Evolutionary conservation across 345 rosid species (phyloP), one percentile per base, ranked within the genome.

Genomic region (Camelina sativa): DNA sequence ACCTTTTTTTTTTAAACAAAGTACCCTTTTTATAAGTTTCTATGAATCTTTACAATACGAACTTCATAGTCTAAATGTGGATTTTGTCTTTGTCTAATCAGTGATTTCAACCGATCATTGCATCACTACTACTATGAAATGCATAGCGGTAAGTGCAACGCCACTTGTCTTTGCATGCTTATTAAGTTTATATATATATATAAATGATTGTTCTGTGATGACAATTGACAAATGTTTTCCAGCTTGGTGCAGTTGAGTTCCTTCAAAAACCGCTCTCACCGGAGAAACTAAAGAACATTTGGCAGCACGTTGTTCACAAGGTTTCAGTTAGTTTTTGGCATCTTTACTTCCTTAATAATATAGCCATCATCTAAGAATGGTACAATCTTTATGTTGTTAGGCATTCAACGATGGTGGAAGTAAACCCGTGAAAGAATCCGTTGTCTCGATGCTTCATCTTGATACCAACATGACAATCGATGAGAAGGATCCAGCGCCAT

Each of bases 281-380:
- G 61, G 97, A 90, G 67, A 95, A 92, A 77, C 79, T 95, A 69
- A 83, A 85, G 82, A 90, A 95, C 64, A 83, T 95, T 72, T 95
- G 99, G 99, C 99, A 95, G 79, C 99, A 95, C 22, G 97, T 95
- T 72, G 92, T 90, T 76, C 97, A 92, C 71, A 92, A 92, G 96
- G 99, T 92, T 28, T 64, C 8, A 67, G 4, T 48, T 65, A 23
- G 54, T 72, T 52, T 67, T 53, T 43, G 1, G 44, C 52, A 8
- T 59, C 30, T 54, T 35, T 47, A 23, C 52, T 44, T 67, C 8
- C 10, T 66, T 0, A 11, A 15, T 20, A 0, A 9, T 11, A 11
- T 17, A 44, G 19, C 44, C 54, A 50, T 30, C 38, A 16, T 80
- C 16, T 23, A 40, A 37, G 22, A 48, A 60, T 25, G 37, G 41